Base-by-base conservation (phyloP, 208 protist species). In the Crithidia thermophila region DNA sequence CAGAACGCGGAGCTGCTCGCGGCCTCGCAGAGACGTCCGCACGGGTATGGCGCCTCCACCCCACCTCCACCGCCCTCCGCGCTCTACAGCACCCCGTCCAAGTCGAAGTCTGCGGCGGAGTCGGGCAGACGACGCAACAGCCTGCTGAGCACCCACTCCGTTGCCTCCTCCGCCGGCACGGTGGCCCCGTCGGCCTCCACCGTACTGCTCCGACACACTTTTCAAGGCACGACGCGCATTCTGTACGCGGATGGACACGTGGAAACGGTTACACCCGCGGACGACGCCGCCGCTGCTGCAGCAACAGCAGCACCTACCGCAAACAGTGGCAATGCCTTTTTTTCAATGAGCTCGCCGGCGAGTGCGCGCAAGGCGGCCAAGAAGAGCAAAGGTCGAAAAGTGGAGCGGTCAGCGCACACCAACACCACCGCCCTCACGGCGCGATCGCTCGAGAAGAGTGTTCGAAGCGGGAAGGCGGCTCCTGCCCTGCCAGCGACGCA, bases 171-270 rank as follows among this genome's bases (percentile, higher is more conserved):
- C 40, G 18, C 7, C 5, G 40, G 3, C 4, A 33, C 40, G n/a
- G 6, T 28, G 4, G n/a, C 36, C 14, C 34, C 30, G 16, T 25
- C 55, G 0, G 2, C 75, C 55, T 57, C 66, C 10, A 13, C 27
- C 0, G 64, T 87, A 21, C 52, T 88, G 42, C 51, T 85, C 31
- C 58, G 66, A 3, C 72, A 78, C 45, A 80, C 82, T 5, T 68
- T 65, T 28, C 59, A 72, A 2, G 77, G 67, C n/a, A 79, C 62
- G 11, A 88, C 78, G 7, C 77, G 75, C 40, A 31, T 85, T 4
- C 30, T 88, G 10, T 81, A 72, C 52, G 72, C 79, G 20, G 78
- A 88, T 31, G 82, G 82, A 8, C 61, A 58, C 53, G 61, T 70
- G 10, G 70, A 70, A 9, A 75, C 69, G 31, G n/a, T 65, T 3